Base-by-base conservation (phyloP, 2,329 filamentous ascomycete genomes). In the Gaeumannomyces sp. region DNA sequence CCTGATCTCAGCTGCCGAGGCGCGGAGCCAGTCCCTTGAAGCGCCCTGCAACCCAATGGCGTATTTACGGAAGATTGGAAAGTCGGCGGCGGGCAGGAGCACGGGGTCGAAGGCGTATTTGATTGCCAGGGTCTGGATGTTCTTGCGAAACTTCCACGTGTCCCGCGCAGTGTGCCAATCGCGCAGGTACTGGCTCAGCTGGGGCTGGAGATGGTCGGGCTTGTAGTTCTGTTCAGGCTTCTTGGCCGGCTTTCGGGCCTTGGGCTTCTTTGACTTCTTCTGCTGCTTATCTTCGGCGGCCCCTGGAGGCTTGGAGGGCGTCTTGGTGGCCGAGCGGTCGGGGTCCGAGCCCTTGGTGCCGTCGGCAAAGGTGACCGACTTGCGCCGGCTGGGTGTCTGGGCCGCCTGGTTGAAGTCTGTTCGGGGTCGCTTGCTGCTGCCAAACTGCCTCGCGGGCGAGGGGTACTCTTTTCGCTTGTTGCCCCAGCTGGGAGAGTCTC, bases 141-240 rank as follows among this genome's bases (percentile, higher is more conserved):
- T 93, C 79, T 97, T 97, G 80, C 96, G 96, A 81, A 97, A 98
- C 76, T 97, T 97, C 94, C 94, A 98, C 70, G 81, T 81, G 13
- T 83, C 80, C 65, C 87, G 87, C 67, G 87, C 83, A 64, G 83
- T 83, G 76, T 91, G 83, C 83, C 93, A 97, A 73, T 89, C 86
- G 60, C 82, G 82, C 59, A 97, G 84, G 74, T 97, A 97, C 64
- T 85, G 29, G 61, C 50, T 82, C 22, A 96, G 81, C 65, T 92
- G 89, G 19, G 88, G 84, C 60, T 85, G 82, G 64, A 88, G 74
- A 76, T 75, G 61, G n/a, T 45, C 76, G 73, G 68, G 73, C 65
- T 73, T 76, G 62, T 71, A 67, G 57, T 85, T 58, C 31, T 63
- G 61, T 10, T 35, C 50, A 28, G 53, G 53, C 45, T 58, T 31